Evolutionary conservation across 805 yeast species (phyloP), one percentile per base, ranked within the genome.

Genomic region (Candida jianshihensis): DNA sequence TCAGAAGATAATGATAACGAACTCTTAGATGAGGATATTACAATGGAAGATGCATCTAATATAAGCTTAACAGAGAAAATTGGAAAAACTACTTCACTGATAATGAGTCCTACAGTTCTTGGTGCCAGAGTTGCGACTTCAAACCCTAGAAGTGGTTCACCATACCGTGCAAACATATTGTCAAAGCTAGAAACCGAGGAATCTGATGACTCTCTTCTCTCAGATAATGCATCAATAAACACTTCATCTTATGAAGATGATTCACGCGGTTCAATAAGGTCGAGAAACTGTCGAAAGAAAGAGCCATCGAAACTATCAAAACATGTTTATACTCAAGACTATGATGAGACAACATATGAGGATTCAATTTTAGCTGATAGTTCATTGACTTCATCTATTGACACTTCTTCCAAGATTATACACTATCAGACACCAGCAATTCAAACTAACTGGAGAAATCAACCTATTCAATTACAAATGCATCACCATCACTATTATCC

Each of bases 401-500:
- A 29, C 26, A 24, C 26, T 4, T 19, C 6, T 43, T 6, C 39
- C 37, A 14, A 27, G 37, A 17, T 32, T 30, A 18, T 33, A 31
- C 31, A 32, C 19, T 29, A 16, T 19, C 31, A 38, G 24, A 43
- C 48, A 6, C 44, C 51, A 35, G 14, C 26, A 28, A 32, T 19
- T 14, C 32, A 18, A 15, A 30, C 35, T 3, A 31, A 36, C 15
- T 41, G 47, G 48, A 31, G 33, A 5, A 37, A 39, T 27, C 40
- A 39, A 24, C 57, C 54, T 6, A 49, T 55, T 3, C 49, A 47
- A 19, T 38, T 54, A 17, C 59, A 50, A 47, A 59, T 68, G 33
- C 75, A 70, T 46, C 75, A 70, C 41, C 73, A 71, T 42, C 69
- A 71, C 43, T 67, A 71, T 43, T 64, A 68, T 43, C 43, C 49